Base-by-base conservation (phyloP, 176 grass and related monocot species). In the Eleusine coracana region DNA sequence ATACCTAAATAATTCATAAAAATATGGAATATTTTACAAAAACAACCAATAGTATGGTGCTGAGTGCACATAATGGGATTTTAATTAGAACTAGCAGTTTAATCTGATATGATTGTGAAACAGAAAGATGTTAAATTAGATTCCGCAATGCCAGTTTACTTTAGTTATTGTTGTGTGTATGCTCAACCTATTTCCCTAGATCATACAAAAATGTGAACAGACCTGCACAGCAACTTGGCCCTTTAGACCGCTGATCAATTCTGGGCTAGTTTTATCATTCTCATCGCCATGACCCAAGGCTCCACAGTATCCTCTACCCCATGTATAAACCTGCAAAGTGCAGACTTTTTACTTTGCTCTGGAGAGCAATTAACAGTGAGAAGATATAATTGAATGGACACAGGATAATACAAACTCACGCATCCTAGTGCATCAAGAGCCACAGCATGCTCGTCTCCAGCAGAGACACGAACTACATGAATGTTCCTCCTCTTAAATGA, bases 251-350 rank as follows among this genome's bases (percentile, higher is more conserved):
- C 60, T 29, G 62, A 99, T 74, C 78, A 90, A 61, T 69, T 96
- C 97, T 81, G 93, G 97, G 74, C 77, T 90, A 71, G 93, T 99
- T 88, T 95, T 99, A 80, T 99, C 97, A 77, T 91, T 99, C 81
- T 99, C 97, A 73, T 99, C 97, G 68, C 97, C 97, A 81, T 99
- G 97, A 44, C 97, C 97, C 62, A 99, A 76, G 73, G 97, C 97
- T 71, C 97, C 97, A 89, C 97, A 99, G 82, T 99, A 99, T 58
- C 97, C 97, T 90, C 89, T 89, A 55, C 97, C 97, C 97, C 97
- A 99, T 72, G 97, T 99, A 84, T 99, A 99, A 82, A 94, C 93
- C 97, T 99, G 85, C 17, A 88, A 83, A 85, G 40, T 78, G 83
- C 73, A 71, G 12, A 80, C 18, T 14, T 78, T 77, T 84, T 69